Evolutionary conservation across 179 eudicot genomes (phyloP), one percentile per base, ranked within the genome.

Genomic region (Patellifolia procumbens): DNA sequence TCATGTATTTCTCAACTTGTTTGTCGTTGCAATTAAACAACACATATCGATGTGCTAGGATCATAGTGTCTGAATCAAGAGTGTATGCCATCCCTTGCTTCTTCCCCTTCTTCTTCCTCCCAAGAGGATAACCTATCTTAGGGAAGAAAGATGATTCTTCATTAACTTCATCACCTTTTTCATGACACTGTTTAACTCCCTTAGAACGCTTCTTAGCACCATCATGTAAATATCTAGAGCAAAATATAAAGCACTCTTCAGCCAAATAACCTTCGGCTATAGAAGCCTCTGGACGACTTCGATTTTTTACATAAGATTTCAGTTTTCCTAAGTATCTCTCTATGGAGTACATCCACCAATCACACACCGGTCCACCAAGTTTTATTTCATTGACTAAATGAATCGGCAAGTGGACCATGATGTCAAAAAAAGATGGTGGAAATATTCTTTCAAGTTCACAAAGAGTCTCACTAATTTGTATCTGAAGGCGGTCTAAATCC

Each of bases 91-190:
- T 42, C 7, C 70, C 32, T 66, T 45, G 35, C 11, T 48, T 48
- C 52, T 37, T 64, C 26, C 46, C 68, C 11, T 37, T 66, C 32
- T 42, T 66, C 17, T 66, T 66, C 26, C 31, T 66, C 19, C 70
- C 49, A 39, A 66, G 28, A 39, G 70, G 52, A 66, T 37, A 37
- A 37, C 42, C 42, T 37, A 37, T 37, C 7, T 37, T 37, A 37
- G 42, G 42, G 2, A 37, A 37, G 0, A 45, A 42, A 20, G 28
- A 28, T 24, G 69, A 20, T 3, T 65, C 48, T 5, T 37, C 24
- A 8, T 35, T 6, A 37, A 37, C 7, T 37, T 37, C 4, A 48
- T 48, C 52, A 8, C 4, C 26, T 65, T 65, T 65, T 2, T 20
- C 32, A 7, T 10, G 32, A 7, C 53, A 13, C 4, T 26, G 4